Evolutionary conservation across 2,329 filamentous ascomycete genomes (phyloP), one percentile per base, ranked within the genome.

Genomic region (Dactylonectria macrodidyma): DNA sequence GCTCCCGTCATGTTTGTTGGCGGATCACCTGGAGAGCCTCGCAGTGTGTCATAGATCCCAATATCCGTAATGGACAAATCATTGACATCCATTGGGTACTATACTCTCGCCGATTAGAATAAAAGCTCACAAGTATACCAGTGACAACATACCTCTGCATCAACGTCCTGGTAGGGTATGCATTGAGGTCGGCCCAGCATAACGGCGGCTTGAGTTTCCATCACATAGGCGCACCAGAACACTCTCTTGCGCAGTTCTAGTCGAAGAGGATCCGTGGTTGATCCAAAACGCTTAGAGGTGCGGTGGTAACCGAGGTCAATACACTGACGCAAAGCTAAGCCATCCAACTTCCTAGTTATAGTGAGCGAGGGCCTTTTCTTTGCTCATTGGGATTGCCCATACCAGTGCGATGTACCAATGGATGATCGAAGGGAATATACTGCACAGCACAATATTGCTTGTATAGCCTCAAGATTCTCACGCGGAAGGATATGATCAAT

Each of bases 401-500:
- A 66, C 63, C 63, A 66, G 3, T 50, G 38, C 1, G 63, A 66
- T 54, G 63, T 46, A 2, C 52, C 63, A 14, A 38, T 59, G 7
- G 62, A 47, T 16, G 65, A 67, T 14, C 60, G 60, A 12, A 67
- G 50, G 26, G 79, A 78, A 34, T 78, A 79, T 3, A 80, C 73
- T 0, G 78, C 78, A 58, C 73, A 79, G 46, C 75, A 78, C 1
- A 81, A 61, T 10, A 80, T 73, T 3, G 74, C 76, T 61, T 81
- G 78, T 57, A 81, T 79, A 1, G 78, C 76, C 63, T 79, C 74
- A 1, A 80, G 60, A 46, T 71, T 79, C 50, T 79, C 76, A 1
- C 69, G 69, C 6, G 26, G 12, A 30, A 73, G 51, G 2, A 77
- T 38, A 1, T 74, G 68, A 7, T 71, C 65, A 14, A 72, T 67